Conservation (phyloP, 139 green algal species). For the Nannochloris sp. region DNA sequence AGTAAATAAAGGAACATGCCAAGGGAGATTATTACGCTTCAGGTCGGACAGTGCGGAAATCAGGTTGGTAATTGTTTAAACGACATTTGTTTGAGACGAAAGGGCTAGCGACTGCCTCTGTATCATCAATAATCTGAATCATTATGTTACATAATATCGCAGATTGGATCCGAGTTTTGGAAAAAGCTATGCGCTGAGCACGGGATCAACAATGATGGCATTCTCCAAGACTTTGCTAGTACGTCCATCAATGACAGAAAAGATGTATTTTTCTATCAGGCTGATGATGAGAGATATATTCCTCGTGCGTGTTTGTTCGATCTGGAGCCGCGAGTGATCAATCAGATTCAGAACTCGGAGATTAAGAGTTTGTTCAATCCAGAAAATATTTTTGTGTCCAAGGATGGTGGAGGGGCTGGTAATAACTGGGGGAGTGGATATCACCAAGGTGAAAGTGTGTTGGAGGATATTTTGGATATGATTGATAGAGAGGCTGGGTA, state of each 20-base stretch:
- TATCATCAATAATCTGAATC: no score
- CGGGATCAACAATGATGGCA: slow-evolving; percentile 93
- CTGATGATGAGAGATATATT: slow-evolving; percentile 97
- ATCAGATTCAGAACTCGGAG: slow-evolving; percentile 89
- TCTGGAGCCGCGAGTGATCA: slow-evolving; percentile 95
- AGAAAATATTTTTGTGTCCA: slow-evolving; percentile 93
- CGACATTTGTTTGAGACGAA: no score
- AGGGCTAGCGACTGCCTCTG: no score
- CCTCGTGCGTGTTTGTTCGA: slow-evolving; percentile 92
- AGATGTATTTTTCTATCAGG: slow-evolving; percentile 99
- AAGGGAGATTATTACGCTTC: slow-evolving; percentile 93
- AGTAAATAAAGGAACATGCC: slow-evolving; percentile 64
- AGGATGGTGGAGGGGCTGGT: slow-evolving; percentile 90
- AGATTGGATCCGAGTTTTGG: slow-evolving; percentile 96
- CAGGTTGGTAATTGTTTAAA: slow-evolving; percentile 41
- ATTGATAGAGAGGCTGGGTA: slow-evolving; percentile 97
- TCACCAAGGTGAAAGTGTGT: slow-evolving; percentile 73
- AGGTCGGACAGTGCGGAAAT: slow-evolving; percentile 98
- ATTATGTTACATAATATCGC: background rate
- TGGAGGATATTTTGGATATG: slow-evolving; percentile 98
- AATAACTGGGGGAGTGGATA: slow-evolving; percentile 99
- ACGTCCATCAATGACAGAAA: slow-evolving; percentile 71
- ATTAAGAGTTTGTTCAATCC: slow-evolving; percentile 95
- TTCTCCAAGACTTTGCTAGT: slow-evolving; percentile 74
- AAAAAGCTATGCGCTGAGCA: slow-evolving; percentile 90